Base-by-base conservation (phyloP, 305 asterid genomes). In the Ilex paraguariensis region DNA sequence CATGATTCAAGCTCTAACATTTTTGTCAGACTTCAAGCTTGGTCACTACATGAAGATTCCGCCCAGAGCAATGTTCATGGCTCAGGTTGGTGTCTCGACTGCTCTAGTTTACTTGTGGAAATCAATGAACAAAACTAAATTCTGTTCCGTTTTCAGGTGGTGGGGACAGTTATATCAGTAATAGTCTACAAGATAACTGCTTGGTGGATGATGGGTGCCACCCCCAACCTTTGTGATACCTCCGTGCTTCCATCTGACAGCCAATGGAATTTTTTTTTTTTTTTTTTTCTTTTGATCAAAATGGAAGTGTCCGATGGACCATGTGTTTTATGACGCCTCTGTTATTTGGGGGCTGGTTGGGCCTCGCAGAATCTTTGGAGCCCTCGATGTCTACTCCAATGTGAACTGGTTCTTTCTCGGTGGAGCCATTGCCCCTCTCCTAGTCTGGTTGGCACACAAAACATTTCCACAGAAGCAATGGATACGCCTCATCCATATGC, bases 11-110 rank as follows among this genome's bases (percentile, higher is more conserved):
- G 91, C 84, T 31, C 56, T 80, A 16, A 56, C 65, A 13, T 84
- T 84, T 61, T n/a, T 86, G 5, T 3, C 53, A 8, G 95, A 86
- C 73, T 82, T 86, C 65, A 86, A 86, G 74, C 86, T 86, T 14
- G 90, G 94, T 10, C 88, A 81, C 59, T 83, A 86, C 77, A 86
- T 84, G 95, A 86, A 86, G 65, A 84, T 86, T 53, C 95, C 91
- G 8, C 88, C 95, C 10, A 77, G 82, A 62, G 75, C 83, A 14
- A 84, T 86, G 95, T 86, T 86, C 66, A 54, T n/a, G 51, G 87
- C 74, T 9, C 95, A 83, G 87, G 86, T 77, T 31, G 36, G 57
- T n/a, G 13, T 10, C 42, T 36, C 42, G 9, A 8, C 6, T 8
- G 42, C 6, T 36, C 9, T 36, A 36, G 42, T 2, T 36, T 36